Evolutionary conservation across 495 filamentous ascomycete species (phyloP), one percentile per base, ranked within the genome.

Genomic region (Penicillium daleae): DNA sequence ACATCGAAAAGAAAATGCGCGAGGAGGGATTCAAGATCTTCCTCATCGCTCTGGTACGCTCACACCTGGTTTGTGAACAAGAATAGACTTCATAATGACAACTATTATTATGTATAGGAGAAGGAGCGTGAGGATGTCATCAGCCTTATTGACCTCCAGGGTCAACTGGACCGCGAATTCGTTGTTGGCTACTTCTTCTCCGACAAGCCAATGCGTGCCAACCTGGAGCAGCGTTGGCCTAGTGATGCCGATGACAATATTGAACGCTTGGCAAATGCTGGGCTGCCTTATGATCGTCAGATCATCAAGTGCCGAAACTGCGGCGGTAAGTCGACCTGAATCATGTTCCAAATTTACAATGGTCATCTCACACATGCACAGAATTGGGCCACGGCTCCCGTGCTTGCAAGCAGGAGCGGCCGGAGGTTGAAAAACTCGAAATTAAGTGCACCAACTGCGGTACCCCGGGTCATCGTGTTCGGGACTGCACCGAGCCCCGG

Each of bases 71-170:
- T 22, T 44, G 24, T 17, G 8, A 5, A 19, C 12, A 19, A 17
- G 6, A 13, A 32, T 2, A 9, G 13, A 51, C 12, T 12, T n/a
- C 12, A 10, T n/a, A 32, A 32, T 24, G 19, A 46, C 19, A 46
- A 9, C 4, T 10, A 3, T 15, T 46, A 40, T 61, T 40, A 39
- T 22, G 12, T 58, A 35, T 32, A 91, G 84, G 82, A 88, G 61
- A 78, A 82, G 13, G 79, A 86, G 37, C 60, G 89, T 7, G 71
- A 80, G 0, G 68, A 80, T 17, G 88, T 87, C 5, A 82, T 90
- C 64, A 93, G 86, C 59, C 85, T 90, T 61, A 91, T 97, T 76
- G 87, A 95, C 62, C 82, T 97, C 9, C 89, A 97, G 64, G 95
- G 95, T 22, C 88, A 92, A 59, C 71, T 88, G 2, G 85, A 90